phyloP scores from a whole-genome alignment of 345 rosid species.

The Salix caprea region DNA sequence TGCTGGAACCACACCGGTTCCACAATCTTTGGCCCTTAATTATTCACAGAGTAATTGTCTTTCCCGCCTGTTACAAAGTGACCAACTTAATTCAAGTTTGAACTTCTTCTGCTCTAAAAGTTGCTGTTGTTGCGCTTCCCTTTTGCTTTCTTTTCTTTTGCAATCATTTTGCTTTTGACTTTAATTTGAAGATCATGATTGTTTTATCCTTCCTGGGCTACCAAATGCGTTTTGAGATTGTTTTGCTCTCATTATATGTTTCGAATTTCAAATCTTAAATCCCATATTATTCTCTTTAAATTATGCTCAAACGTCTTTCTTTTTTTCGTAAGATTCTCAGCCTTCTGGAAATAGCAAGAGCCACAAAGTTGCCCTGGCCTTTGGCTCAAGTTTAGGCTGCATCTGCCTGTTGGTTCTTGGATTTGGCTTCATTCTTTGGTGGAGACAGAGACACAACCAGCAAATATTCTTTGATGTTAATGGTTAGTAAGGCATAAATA shows the following conservation, averaged over 20 bases:
- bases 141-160: background rate
- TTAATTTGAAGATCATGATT: slow-evolving; percentile 5
- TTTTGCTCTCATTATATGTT: background rate
- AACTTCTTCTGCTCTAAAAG: slow-evolving; percentile 3
- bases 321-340: slow-evolving; percentile 38
- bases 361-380: slow-evolving; percentile 61
- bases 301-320: slow-evolving; percentile 18
- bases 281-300: background rate
- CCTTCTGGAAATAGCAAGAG: slow-evolving; percentile 43
- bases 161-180: slow-evolving; percentile 10
- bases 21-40: slow-evolving; percentile 40
- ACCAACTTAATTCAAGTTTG: slow-evolving; percentile 3
- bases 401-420: slow-evolving; percentile 56
- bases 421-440: slow-evolving; percentile 69
- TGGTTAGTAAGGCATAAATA: slow-evolving; percentile 41
- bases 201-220: background rate
- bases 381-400: slow-evolving; percentile 65
- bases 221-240: background rate
- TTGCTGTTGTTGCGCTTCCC: background rate
- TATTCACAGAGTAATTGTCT: slow-evolving; percentile 48
- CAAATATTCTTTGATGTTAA: slow-evolving; percentile 86
- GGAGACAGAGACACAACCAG: slow-evolving; percentile 70
- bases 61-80: slow-evolving; percentile 14
- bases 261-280: slow-evolving; percentile 1
- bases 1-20: slow-evolving; percentile 46